Conservation (phyloP, 2,329 filamentous ascomycete genomes). For the Cercospora janseana region DNA sequence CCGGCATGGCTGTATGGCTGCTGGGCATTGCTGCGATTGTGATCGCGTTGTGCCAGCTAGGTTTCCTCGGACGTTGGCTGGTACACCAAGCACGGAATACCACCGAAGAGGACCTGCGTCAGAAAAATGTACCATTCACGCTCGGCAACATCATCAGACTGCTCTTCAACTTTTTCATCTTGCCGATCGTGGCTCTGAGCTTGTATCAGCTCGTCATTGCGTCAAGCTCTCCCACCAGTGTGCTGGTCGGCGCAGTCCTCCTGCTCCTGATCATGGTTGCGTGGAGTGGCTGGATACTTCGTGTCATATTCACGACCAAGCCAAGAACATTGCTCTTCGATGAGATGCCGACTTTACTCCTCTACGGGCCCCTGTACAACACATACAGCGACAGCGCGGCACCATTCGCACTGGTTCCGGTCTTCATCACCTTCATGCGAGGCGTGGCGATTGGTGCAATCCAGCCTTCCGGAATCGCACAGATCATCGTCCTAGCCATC, state of each 20-base stretch:
- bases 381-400: constrained; percentile 94
- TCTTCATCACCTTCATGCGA: constrained; percentile 78
- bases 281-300: constrained; percentile 75
- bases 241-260: constrained; percentile 71
- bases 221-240: constrained; percentile 62
- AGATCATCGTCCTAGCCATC: constrained; percentile 86
- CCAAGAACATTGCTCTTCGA: constrained; percentile 89
- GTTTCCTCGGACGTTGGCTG: constrained; percentile 74
- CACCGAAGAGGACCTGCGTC: constrained; percentile 79
- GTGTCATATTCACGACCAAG: constrained; percentile 74
- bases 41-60: constrained; percentile 69
- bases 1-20: constrained; percentile 89
- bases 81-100: constrained; percentile 69
- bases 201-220: constrained; percentile 88
- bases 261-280: constrained; percentile 70
- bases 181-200: constrained; percentile 82
- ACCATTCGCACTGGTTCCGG: constrained; percentile 82
- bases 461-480: constrained; percentile 87
- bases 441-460: constrained; percentile 90
- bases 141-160: constrained; percentile 64
- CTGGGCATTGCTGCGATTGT: constrained; percentile 70
- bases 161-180: constrained; percentile 86
- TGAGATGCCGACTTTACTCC: constrained; percentile 81
- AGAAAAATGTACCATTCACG: constrained; percentile 86
- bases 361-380: constrained; percentile 93